A percentile compares a stretch with the other conserved stretches of the same genome.
These are phyloP conservation scores for Prunus campanulata DNA, from an alignment of 306 rosid genomes.

Conservation along the genomic window DNA sequence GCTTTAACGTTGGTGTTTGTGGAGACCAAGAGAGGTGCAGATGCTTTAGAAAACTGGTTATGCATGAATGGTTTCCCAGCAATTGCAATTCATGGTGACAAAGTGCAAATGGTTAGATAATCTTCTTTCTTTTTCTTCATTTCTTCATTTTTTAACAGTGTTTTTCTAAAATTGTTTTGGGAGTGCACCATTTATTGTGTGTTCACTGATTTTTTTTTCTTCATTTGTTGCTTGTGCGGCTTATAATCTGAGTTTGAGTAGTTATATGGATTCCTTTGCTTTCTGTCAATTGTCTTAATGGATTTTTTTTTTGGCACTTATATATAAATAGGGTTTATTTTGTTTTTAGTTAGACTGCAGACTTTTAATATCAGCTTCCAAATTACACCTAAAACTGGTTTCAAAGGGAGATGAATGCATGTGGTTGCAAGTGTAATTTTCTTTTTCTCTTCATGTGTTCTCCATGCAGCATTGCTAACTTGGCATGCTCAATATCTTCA, in stretches of 20 bases:
- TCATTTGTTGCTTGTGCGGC: not conserved
- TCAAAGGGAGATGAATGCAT: not conserved
- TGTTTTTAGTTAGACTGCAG: no score
- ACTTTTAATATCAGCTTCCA: not conserved
- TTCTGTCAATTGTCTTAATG: not conserved
- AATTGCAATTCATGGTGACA: conserved; percentile 42
- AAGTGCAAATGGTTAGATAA: conserved; percentile 33
- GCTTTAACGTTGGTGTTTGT: conserved; percentile 41
- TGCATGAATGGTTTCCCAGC: conserved; percentile 23
- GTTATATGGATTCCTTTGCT: not conserved
- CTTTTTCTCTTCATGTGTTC: not conserved
- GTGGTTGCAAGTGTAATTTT: not conserved
- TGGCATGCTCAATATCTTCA: no score
- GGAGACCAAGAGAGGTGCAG: conserved; percentile 39
- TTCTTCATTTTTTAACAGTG: not conserved
- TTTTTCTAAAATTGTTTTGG: not conserved
- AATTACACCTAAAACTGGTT: not conserved
- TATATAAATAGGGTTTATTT: no score
- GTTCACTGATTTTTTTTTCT: not conserved
- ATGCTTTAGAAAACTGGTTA: conserved; percentile 32
- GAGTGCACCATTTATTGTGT: not conserved
- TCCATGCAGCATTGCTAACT: no score
- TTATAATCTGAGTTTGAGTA: not conserved
- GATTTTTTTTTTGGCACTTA: no score
- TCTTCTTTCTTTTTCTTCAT: not conserved